Evolutionary conservation across 2,329 filamentous ascomycete species (phyloP), one percentile per base, ranked within the genome.

Genomic region (Aspergillus pseudoviridinutans): DNA sequence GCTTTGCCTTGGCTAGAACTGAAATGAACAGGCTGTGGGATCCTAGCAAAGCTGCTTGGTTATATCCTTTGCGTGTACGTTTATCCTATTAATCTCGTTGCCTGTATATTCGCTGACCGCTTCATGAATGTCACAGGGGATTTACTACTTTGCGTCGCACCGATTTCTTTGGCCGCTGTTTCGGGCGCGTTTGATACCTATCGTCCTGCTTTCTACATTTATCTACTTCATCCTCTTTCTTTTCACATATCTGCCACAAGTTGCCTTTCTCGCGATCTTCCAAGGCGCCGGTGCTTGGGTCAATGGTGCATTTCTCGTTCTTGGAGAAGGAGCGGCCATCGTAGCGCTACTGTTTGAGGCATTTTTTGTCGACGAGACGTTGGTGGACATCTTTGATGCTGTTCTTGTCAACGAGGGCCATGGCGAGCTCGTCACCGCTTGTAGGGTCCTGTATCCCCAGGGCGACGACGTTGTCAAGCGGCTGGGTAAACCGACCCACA

Each of bases 261-360:
- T 91, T 56, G 90, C 90, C 1, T 90, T 99, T 67, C 83, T 99
- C 24, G 87, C 89, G 17, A 84, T 97, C 64, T 97, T 97, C 72
- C 92, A 97, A 67, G 89, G 89, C 24, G 76, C 86, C 58, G 87
- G 87, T 29, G 94, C 94, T n/a, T 96, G 91, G 90, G 76, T 96
- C 57, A 97, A 91, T 66, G 92, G 89, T 2, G 86, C 90, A 0
- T 87, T 97, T 61, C 80, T 97, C 50, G 90, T 96, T 0, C 81
- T 99, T 2, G 84, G 82, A 9, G 83, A 87, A 71, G 84, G 84
- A 9, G 82, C 83, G 3, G 83, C 84, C 1, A 79, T 88, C 49
- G 82, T 86, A 20, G 82, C 85, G 6, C 67, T 86, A 12, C 76
- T 92, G 1, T 92, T 92, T 61, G 89, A 92, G 70, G 89, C 88